These are phyloP conservation scores for Kewa caespitosa DNA, from an alignment of 179 eudicot genomes.

Conservation along the genomic window DNA sequence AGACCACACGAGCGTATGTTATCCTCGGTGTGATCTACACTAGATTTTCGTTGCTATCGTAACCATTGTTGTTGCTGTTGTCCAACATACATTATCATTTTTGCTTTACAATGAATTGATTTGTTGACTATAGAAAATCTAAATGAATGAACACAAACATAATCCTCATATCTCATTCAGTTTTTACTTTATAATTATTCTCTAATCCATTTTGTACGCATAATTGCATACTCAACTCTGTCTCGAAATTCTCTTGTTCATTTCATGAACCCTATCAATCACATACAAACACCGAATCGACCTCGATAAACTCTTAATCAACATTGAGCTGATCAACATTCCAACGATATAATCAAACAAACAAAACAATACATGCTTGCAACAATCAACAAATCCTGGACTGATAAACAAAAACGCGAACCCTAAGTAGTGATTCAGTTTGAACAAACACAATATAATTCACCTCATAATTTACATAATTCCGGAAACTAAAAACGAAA, in stretches of 20 bases:
- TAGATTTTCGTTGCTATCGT: no score
- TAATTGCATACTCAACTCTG: not conserved
- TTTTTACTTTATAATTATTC: not conserved
- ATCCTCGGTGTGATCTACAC: no score
- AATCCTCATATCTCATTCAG: no score
- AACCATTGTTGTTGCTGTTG: no score
- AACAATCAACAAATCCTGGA: not conserved
- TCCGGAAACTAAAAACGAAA: not conserved
- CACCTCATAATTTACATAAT: not conserved
- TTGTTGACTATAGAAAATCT: not conserved
- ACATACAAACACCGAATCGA: not conserved
- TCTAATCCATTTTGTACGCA: not conserved
- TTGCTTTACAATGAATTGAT: not conserved
- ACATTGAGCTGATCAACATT: conserved; percentile 5
- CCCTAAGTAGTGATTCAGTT: conserved; percentile 9
- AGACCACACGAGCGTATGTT: no score
- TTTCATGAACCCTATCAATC: not conserved
- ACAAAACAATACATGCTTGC: no score
- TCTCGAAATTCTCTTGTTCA: not conserved
- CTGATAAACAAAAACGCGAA: not conserved
- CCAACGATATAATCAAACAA: not conserved
- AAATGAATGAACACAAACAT: no score
- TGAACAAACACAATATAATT: not conserved
- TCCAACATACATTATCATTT: not conserved
- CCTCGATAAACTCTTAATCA: not conserved